Base-by-base conservation (phyloP, 2,329 filamentous ascomycete genomes). In the Gremmenia infestans region DNA sequence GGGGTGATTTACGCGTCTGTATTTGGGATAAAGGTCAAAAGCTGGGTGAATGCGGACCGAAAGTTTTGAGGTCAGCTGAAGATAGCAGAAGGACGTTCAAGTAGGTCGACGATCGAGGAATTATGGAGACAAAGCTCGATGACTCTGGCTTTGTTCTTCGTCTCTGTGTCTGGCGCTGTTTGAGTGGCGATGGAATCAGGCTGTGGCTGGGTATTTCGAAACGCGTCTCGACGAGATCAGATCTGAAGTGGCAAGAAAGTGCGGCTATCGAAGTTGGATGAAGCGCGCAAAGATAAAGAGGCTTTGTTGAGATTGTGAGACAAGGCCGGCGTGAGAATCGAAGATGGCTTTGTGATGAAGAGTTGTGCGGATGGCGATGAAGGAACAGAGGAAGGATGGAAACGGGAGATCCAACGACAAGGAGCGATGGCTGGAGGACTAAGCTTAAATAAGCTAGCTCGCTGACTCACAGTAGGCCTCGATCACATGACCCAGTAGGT, bases 221-320 rank as follows among this genome's bases (percentile, higher is more conserved):
- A 63, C 60, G 65, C 63, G 64, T 64, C 59, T 58, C 53, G 48
- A 58, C 53, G 48, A 58, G 59, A 14, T 47, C 45, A 32, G 23
- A 23, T 45, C 42, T 19, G 23, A 23, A 54, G 39, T 62, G 65
- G 65, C 56, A 65, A 49, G 46, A 60, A 61, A 53, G 53, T 57
- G 60, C 58, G 58, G 62, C 59, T 58, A 53, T 62, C 61, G 61
- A 64, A 63, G 59, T 64, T 67, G 59, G 64, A 63, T 63, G 62
- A 59, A 60, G 59, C 60, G 58, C 59, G 61, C 60, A 48, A 52
- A 17, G 39, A 36, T 48, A 43, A 48, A 37, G 14, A 17, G 36
- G 25, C 52, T 46, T 60, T 37, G 47, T 35, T 32, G 47, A 55
- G 43, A 51, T 17, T 39, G 28, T 54, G 43, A 42, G 7, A 15